Percentiles rank a stretch among this genome's conserved stretches.
phyloP scores from a whole-genome alignment of 176 grass and related monocot genomes.

The Paspalum vaginatum region DNA sequence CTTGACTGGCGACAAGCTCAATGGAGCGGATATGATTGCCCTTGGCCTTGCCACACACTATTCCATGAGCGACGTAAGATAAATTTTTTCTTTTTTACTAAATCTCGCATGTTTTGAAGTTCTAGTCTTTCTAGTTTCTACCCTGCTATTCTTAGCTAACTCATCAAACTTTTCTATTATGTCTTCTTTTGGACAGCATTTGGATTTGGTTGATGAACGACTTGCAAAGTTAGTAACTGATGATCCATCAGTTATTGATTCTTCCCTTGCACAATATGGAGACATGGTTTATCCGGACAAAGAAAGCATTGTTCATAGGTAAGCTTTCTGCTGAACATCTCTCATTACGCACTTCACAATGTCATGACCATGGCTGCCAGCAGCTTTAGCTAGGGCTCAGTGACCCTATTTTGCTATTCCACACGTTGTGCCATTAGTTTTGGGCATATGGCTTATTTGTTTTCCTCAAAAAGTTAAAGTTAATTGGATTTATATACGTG shows the following conservation, averaged over 20 bases:
- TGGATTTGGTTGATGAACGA: constrained; percentile 75
- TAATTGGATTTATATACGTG: not conserved
- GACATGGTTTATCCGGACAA: constrained; percentile 90
- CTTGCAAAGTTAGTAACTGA: constrained; percentile 88
- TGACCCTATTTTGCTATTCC: constrained; percentile 5
- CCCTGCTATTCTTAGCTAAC: not conserved
- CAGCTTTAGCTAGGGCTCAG: not conserved
- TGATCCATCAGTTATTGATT: constrained; percentile 97
- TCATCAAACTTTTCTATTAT: not conserved
- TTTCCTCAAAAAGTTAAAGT: not conserved
- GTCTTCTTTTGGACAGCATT: constrained; percentile 49
- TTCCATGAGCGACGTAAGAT: constrained; percentile 65
- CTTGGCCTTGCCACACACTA: constrained; percentile 97
- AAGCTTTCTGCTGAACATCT: constrained; percentile 15
- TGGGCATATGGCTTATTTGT: not conserved
- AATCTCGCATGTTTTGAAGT: constrained; percentile 13
- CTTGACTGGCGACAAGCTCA: constrained; percentile 85
- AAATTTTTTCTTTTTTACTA: constrained; percentile 5
- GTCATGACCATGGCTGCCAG: not conserved
- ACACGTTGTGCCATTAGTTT: not conserved
- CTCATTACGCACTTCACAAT: constrained; percentile 32
- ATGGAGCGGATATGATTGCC: constrained; percentile 88
- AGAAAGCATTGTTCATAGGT: constrained; percentile 90
- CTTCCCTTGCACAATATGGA: constrained; percentile 86
- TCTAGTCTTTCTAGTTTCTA: constrained; percentile 16